Base-by-base conservation (phyloP, 352 stramenopile species). In the Nothophytophthora sp. region DNA sequence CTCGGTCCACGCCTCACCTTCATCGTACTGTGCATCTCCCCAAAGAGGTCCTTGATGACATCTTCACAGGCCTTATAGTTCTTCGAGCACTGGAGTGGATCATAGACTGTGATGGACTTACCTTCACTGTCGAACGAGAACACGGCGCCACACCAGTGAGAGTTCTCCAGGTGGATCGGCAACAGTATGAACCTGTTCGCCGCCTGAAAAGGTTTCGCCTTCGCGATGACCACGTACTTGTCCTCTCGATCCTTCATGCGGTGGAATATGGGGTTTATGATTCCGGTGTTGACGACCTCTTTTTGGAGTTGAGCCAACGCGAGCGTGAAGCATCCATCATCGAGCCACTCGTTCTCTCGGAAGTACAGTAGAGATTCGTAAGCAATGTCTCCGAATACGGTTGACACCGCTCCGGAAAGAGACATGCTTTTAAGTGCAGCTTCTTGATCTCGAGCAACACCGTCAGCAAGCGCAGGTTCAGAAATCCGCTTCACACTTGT, bases 21-120 rank as follows among this genome's bases (percentile, higher is more conserved):
- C 38, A 49, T 22, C 19, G 30, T 8, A 1, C 13, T 7, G 9
- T 34, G 27, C 0, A 45, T 40, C 2, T 30, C 23, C 0, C 33
- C 40, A 27, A 51, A 33, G 18, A 35, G 7, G 22, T 16, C 28
- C 1, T 41, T 19, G 12, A 42, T 2, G 13, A 24, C 24, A 4
- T 3, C 15, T 40, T 47, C 50, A 22, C 50, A 52, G 5, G 18
- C 36, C 9, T 29, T 22, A n/a, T 53, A 59, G 13, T 48, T 53
- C 23, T 60, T 60, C 5, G 51, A 52, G 20, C 47, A 41, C 41
- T 52, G 41, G 3, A 59, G 23, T 22, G 24, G 33, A 16, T 59
- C 50, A 10, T 52, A 40, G 15, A 59, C 4, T 10, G 20, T 12
- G 18, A 52, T 36, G 15, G 25, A 13, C 30, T 22, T 25, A 5